phyloP scores from a whole-genome alignment of 2,329 filamentous ascomycete species.

The Cytospora chrysosperma region DNA sequence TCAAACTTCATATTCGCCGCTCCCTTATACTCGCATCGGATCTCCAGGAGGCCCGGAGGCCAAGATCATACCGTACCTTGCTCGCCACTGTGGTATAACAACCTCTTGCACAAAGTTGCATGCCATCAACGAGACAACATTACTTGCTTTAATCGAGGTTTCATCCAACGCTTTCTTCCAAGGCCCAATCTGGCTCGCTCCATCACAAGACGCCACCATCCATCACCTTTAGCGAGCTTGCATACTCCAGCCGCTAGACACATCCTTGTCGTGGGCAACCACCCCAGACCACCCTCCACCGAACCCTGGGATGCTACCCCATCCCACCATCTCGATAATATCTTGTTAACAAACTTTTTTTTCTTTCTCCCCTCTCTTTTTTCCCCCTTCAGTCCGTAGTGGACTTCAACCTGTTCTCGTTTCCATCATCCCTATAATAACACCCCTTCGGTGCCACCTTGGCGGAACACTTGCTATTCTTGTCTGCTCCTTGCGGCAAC shows the following conservation, averaged over 20 bases:
- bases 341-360: slow-evolving; percentile 19
- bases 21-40: neutral
- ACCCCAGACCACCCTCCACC: slow-evolving; percentile 14
- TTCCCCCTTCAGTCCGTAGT: slow-evolving; percentile 7
- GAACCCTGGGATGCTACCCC: slow-evolving; percentile 21
- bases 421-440: slow-evolving; percentile 10
- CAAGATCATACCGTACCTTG: neutral
- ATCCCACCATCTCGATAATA: slow-evolving; percentile 23
- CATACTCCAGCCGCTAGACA: slow-evolving; percentile 18
- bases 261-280: slow-evolving; percentile 17
- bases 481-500: slow-evolving; percentile 12
- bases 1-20: neutral
- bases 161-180: slow-evolving; percentile 8
- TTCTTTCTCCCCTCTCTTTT: slow-evolving; percentile 13
- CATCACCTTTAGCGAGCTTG: slow-evolving; percentile 25
- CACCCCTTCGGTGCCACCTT: slow-evolving; percentile 8
- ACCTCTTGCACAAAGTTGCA: neutral
- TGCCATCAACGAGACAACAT: neutral
- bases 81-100: neutral
- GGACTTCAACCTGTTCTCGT: slow-evolving; percentile 1
- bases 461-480: slow-evolving; percentile 7
- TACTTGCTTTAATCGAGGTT: neutral
- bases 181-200: slow-evolving; percentile 20
- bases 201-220: slow-evolving; percentile 22
- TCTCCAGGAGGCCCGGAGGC: neutral